Conservation (phyloP, 2,329 filamentous ascomycete species). For the Lasiodiplodia theobromae region DNA sequence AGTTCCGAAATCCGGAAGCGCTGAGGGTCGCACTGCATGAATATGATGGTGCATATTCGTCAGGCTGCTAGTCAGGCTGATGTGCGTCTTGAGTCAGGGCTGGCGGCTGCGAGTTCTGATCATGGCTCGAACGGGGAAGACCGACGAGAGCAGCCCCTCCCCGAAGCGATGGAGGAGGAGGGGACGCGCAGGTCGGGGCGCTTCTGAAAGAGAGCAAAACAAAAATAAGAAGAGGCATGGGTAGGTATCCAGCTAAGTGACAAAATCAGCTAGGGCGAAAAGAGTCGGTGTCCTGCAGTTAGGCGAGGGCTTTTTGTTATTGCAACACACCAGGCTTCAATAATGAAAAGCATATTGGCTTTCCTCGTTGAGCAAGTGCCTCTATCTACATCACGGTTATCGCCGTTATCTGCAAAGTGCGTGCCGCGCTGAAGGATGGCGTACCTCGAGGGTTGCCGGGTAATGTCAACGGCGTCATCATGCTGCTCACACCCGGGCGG, state of each 20-base stretch:
- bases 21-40: slow-evolving; percentile 25
- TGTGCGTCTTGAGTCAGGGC: slow-evolving; percentile 19
- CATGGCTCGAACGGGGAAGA: slow-evolving; percentile 17
- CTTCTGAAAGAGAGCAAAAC: slow-evolving; percentile 5
- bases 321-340: slow-evolving; percentile 4
- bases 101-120: slow-evolving; percentile 21
- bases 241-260: neutral
- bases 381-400: slow-evolving; percentile 21
- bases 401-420: slow-evolving; percentile 22
- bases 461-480: slow-evolving; percentile 26
- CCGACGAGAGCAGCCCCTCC: neutral
- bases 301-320: slow-evolving; percentile 12
- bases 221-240: slow-evolving; percentile 23
- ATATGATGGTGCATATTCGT: slow-evolving; percentile 26
- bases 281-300: slow-evolving; percentile 15
- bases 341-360: slow-evolving; percentile 11
- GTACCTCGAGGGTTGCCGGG: slow-evolving; percentile 10
- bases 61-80: slow-evolving; percentile 24
- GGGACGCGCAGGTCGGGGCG: slow-evolving; percentile 13
- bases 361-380: slow-evolving; percentile 3
- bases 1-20: slow-evolving; percentile 20
- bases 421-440: slow-evolving; percentile 16
- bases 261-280: slow-evolving; percentile 14
- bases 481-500: slow-evolving; percentile 15
- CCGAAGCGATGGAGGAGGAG: slow-evolving; percentile 12